Evolutionary conservation across 2,329 filamentous ascomycete genomes (phyloP), one percentile per base, ranked within the genome.

Genomic region (Hypomyces rosellus): DNA sequence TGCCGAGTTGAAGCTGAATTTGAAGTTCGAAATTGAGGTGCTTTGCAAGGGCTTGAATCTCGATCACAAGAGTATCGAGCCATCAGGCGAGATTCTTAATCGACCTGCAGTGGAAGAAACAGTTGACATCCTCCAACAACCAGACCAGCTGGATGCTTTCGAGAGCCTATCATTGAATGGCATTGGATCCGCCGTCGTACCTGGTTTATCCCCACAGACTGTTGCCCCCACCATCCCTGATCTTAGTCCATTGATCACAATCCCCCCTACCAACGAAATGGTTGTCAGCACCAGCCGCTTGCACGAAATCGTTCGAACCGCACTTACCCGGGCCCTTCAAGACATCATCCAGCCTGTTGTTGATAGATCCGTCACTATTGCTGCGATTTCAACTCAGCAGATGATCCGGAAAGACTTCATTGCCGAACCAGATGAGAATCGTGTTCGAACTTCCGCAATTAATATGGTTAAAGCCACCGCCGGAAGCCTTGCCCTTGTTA

Each of bases 331-430:
- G 53, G 92, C 95, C 33, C 85, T 99, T 39, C 86, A 89, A 53
- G 95, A 99, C 63, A 99, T 99, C 50, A 97, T 99, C 54, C 89
- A 92, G 48, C 95, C 93, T 20, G 93, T 99, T 1, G 95, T 99
- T 13, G 95, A 99, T 66, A 82, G 93, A 49, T 99, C 93, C 2
- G 92, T 99, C 37, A 97, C 95, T 0, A 99, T 99, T 65, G 93
- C 93, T 42, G 92, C 92, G 1, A 97, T 99, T 53, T 95, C 92
- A 3, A 96, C 95, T 0, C 87, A 90, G 54, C 90, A 97, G 67
- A 88, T 99, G 70, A 88, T 99, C 39, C 85, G 88, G 59, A 99
- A 99, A 66, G 93, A 99, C 65, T 99, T 97, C 64, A 87, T 89
- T 0, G 95, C 91, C 48, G 95, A 99, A 63, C 82, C 86, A 3